A percentile compares a stretch with the other conserved stretches of the same genome.
These are phyloP conservation scores for Aspergillus flavus DNA, from an alignment of 2,329 filamentous ascomycete genomes.

Conservation along the genomic window DNA sequence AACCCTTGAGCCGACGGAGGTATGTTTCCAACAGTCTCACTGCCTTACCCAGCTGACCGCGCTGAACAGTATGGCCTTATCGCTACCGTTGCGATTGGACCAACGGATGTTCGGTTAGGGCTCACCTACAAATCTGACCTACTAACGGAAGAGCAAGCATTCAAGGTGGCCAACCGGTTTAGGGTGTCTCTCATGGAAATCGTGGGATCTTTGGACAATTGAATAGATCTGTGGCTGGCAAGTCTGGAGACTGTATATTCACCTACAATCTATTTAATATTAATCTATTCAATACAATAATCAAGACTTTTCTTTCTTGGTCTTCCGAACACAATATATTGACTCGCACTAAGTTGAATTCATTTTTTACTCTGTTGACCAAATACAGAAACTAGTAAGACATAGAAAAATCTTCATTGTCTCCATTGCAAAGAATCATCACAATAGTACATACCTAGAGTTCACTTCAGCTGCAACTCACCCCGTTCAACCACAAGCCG, in stretches of 20 bases:
- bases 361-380: too few relatives aligned
- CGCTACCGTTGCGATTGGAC: not conserved
- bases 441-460: not conserved
- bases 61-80: not conserved
- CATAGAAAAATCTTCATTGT: too few relatives aligned
- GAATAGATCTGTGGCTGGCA: too few relatives aligned
- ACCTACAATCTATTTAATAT: too few relatives aligned
- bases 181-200: not conserved
- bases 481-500: constrained; percentile 6
- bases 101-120: not conserved
- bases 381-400: too few relatives aligned
- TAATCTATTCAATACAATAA: too few relatives aligned
- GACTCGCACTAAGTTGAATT: too few relatives aligned
- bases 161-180: not conserved
- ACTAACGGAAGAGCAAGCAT: not conserved
- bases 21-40: not conserved
- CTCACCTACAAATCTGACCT: constrained; percentile 4
- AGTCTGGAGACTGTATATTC: too few relatives aligned
- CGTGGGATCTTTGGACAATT: too few relatives aligned
- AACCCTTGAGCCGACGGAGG: constrained; percentile 4
- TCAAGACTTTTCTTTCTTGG: too few relatives aligned
- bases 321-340: too few relatives aligned
- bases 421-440: not conserved
- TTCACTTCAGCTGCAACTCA: constrained; percentile 3
- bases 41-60: not conserved